Evolutionary conservation across 495 filamentous ascomycete species (phyloP), one percentile per base, ranked within the genome.

Genomic region (Pyronema omphalodes): DNA sequence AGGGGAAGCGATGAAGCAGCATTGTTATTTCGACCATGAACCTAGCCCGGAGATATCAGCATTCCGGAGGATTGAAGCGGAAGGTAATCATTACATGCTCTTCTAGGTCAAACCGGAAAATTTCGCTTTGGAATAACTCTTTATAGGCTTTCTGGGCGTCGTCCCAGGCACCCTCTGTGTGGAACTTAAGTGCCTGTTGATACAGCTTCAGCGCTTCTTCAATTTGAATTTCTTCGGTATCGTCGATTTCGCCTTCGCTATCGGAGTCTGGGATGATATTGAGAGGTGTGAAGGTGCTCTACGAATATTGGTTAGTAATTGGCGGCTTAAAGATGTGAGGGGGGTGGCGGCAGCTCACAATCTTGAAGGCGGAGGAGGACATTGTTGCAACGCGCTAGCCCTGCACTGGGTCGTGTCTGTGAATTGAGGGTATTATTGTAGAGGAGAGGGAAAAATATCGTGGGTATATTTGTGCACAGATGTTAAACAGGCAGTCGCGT

Each of bases 121-220:
- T 89, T 52, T 96, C 93, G 33, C 88, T 94, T 46, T 81, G 71
- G 60, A 96, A 87, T 15, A 99, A 79, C 34, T 76, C 76, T 44
- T 81, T 73, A 66, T 96, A 99, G 39, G 93, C 89, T 46, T 82
- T 79, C 18, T 76, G 73, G 9, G 91, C 88, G 65, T 89, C 77
- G 29, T 76, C 64, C 64, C 82, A 93, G 5, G 86, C 81, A 3
- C 91, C 87, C 68, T 91, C 85, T 4, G 88, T 82, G 62, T 99
- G 93, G 56, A 88, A 78, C 66, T 89, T 94, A 29, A 99, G 71
- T 18, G 91, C 91, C 53, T 73, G 82, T 65, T 95, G 87, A 66
- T 96, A 99, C 29, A 89, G 78, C 70, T 95, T 96, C 56, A 99
- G 70, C 29, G 91, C 87, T 67, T 99, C 91, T 66, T 99, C 91